A percentile compares a stretch with the other conserved stretches of the same genome.
Conservation (phyloP, 768 basidiomycete species). For the Pleurotus platypus region DNA sequence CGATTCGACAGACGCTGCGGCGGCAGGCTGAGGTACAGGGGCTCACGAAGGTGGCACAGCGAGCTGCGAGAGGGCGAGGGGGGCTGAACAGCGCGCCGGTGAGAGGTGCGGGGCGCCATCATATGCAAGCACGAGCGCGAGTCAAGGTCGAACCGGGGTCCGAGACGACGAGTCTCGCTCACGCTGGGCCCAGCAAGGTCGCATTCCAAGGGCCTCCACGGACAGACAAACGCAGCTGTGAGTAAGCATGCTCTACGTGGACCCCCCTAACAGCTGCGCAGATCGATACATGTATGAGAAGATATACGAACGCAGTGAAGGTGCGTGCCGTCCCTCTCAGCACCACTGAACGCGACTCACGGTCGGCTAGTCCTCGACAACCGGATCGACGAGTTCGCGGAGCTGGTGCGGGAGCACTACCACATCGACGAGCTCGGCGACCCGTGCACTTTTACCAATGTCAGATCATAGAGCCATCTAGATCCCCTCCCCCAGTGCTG, state of each 20-base stretch:
- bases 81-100: constrained; percentile 28
- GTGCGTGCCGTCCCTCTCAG: constrained; percentile 43
- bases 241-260: constrained; percentile 20
- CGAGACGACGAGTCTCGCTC: constrained; percentile 10
- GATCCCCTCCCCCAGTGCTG: constrained; percentile 12
- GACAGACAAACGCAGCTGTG: constrained; percentile 52
- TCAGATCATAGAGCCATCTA: constrained; percentile 12
- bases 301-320: constrained; percentile 77
- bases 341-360: not conserved
- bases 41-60: constrained; percentile 28
- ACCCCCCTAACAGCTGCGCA: constrained; percentile 20
- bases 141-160: constrained; percentile 25
- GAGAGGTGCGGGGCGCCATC: constrained; percentile 8
- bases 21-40: constrained; percentile 36
- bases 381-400: constrained; percentile 82
- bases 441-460: constrained; percentile 45
- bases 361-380: constrained; percentile 67
- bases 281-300: constrained; percentile 97
- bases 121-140: constrained; percentile 16
- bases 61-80: constrained; percentile 25
- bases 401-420: constrained; percentile 69
- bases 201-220: constrained; percentile 35
- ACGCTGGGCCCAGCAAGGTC: constrained; percentile 24
- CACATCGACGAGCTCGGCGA: constrained; percentile 74
- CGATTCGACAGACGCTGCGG: constrained; percentile 47